Evolutionary conservation across 2,329 filamentous ascomycete genomes (phyloP), one percentile per base, ranked within the genome.

Genomic region (Claviceps pazoutovae): DNA sequence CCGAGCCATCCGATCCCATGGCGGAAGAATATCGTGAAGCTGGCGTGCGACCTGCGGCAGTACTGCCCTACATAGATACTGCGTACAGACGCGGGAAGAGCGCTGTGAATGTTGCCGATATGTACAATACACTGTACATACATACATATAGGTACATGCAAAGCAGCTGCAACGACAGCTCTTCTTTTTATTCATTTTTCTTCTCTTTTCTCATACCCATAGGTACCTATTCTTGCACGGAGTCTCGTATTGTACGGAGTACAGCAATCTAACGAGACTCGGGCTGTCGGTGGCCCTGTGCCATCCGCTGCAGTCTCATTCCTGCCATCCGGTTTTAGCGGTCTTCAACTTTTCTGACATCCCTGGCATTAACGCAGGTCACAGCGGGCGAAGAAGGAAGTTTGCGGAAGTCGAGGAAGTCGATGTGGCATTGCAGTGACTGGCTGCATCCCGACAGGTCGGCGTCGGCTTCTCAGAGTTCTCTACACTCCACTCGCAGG

Each of bases 391-490:
- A 30, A 30, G 26, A 30, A 34, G 30, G 9, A 34, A 34, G 4
- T 34, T 34, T 34, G 30, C 30, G 9, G 26, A 30, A 43, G 19
- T 19, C 19, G 19, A 11, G 14, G 8, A 43, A 43, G 19, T 6
- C 17, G 21, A 43, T 21, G 44, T 46, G 44, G 16, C 16, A 23
- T 4, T 19, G 39, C 39, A 42, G 39, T 42, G 6, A 39, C 19
- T 43, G 41, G 41, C 13, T n/a, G 42, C 14, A 45, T 26, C 42
- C 42, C 62, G 62, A 30, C 42, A 26, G 42, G 65, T 58, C 61
- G 61, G 63, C 54, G 65, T 58, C 61, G 61, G 63, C 54, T 62
- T 63, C 60, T 62, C 63, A 63, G 59, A 61, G 66, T 65, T 59
- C 63, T 36, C 23, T 16, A n/a, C 21, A 34, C 48, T 36, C 45